Percentiles rank a stretch among this genome's conserved stretches.
Conservation (phyloP, 2,329 filamentous ascomycete species). For the Proliferodiscus dingleyae region DNA sequence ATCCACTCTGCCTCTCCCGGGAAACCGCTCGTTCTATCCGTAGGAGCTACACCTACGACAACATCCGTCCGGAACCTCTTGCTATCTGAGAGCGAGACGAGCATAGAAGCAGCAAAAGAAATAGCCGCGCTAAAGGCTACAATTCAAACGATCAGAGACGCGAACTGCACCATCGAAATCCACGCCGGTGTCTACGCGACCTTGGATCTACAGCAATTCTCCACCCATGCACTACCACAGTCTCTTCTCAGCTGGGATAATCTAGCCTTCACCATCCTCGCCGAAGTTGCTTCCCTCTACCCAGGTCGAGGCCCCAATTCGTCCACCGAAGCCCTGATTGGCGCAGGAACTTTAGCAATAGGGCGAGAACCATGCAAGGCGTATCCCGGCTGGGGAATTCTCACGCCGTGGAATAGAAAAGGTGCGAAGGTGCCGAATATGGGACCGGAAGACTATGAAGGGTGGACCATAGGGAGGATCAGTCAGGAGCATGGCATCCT, state of each 20-base stretch:
- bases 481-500: slow-evolving; percentile 77
- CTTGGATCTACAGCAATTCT: slow-evolving; percentile 74
- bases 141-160: slow-evolving; percentile 35
- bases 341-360: slow-evolving; percentile 63
- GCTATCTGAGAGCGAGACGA: slow-evolving; percentile 14
- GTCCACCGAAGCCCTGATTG: slow-evolving; percentile 61
- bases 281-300: slow-evolving; percentile 68
- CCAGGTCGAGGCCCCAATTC: slow-evolving; percentile 45
- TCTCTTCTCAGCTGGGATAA: slow-evolving; percentile 36
- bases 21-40: slow-evolving; percentile 51
- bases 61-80: slow-evolving; percentile 59
- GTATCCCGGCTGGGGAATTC: slow-evolving; percentile 67
- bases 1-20: slow-evolving; percentile 22
- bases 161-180: slow-evolving; percentile 54
- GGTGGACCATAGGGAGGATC: slow-evolving; percentile 66
- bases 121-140: slow-evolving; percentile 37
- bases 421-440: slow-evolving; percentile 30
- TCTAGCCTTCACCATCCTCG: slow-evolving; percentile 64
- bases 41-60: slow-evolving; percentile 73
- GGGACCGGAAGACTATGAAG: slow-evolving; percentile 38
- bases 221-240: slow-evolving; percentile 56
- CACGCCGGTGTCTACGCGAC: slow-evolving; percentile 74
- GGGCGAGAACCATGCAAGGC: slow-evolving; percentile 68
- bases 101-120: slow-evolving; percentile 24
- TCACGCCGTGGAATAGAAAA: slow-evolving; percentile 52